Evolutionary conservation across 1,284 basidiomycete species (phyloP).

Genomic region (Puccinia polysora): DNA sequence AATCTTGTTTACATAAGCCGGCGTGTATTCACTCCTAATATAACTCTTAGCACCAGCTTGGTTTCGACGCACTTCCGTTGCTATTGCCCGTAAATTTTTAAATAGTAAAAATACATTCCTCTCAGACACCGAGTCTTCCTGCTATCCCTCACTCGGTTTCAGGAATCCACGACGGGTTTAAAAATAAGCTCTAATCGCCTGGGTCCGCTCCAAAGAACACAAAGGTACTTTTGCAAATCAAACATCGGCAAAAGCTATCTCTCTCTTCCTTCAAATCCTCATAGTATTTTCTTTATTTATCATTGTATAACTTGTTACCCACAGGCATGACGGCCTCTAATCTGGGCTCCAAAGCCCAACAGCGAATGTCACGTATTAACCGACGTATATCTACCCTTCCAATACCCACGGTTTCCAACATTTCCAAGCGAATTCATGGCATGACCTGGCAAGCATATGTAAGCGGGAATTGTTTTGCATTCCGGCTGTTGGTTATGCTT

Average conservation of each 20-base stretch:
- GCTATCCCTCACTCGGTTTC: too few relatives aligned
- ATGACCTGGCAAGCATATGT: conserved; percentile 38
- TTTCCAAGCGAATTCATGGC: conserved; percentile 38
- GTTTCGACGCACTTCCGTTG: too few relatives aligned
- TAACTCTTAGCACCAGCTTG: too few relatives aligned
- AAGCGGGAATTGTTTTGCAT: background rate
- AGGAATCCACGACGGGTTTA: too few relatives aligned
- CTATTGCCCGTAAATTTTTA: too few relatives aligned
- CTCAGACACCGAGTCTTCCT: too few relatives aligned
- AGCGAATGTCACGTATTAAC: conserved; percentile 23
- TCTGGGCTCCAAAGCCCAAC: conserved; percentile 7
- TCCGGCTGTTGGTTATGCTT: background rate
- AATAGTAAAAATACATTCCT: too few relatives aligned
- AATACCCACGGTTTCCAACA: conserved; percentile 9
- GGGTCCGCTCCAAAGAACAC: background rate
- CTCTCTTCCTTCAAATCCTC: background rate
- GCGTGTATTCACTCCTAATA: too few relatives aligned
- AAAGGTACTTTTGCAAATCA: background rate
- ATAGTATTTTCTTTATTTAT: background rate
- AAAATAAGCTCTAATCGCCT: background rate
- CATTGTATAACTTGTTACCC: background rate
- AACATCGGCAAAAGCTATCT: background rate
- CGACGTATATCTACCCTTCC: conserved; percentile 10
- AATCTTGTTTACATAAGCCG: too few relatives aligned
- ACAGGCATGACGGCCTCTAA: conserved; percentile 4